Evolutionary conservation across 306 rosid genomes (phyloP).

Genomic region (Vachellia pachyceras): DNA sequence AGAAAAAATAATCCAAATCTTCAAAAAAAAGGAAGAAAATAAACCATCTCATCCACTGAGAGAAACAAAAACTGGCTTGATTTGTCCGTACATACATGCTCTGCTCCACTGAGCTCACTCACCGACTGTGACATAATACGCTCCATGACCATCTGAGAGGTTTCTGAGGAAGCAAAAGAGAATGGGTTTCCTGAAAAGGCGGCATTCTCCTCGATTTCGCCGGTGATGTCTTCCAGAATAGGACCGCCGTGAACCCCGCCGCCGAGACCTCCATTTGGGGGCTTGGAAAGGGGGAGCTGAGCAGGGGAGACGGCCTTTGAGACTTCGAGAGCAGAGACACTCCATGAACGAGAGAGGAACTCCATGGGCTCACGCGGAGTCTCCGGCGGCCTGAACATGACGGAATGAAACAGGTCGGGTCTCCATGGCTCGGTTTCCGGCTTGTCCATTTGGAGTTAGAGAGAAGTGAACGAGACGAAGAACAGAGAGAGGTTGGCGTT

Average conservation of each 20-base stretch:
- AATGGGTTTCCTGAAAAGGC: constrained; percentile 75
- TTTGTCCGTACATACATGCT: constrained; percentile 43
- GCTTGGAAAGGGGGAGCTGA: constrained; percentile 48
- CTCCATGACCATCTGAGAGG: constrained; percentile 91
- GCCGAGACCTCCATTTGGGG: constrained; percentile 26
- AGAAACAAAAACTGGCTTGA: constrained; percentile 5
- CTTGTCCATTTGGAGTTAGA: constrained; percentile 44
- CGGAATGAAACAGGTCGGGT: constrained; percentile 50
- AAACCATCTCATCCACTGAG: not conserved
- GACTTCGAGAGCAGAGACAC: constrained; percentile 75
- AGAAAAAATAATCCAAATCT: not conserved
- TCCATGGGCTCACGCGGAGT: constrained; percentile 86
- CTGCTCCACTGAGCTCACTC: constrained; percentile 27
- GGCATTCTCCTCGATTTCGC: constrained; percentile 61
- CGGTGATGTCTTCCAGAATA: constrained; percentile 64
- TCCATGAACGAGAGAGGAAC: constrained; percentile 92
- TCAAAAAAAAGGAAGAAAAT: not conserved
- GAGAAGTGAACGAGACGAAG: not conserved
- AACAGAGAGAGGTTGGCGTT: not conserved
- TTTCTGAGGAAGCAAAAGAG: constrained; percentile 81
- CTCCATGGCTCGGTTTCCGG: constrained; percentile 52
- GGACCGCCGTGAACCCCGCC: constrained; percentile 34
- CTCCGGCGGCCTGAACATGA: constrained; percentile 65
- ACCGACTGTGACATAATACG: constrained; percentile 94
- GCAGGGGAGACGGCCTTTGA: constrained; percentile 77